Conservation (phyloP, 2,329 filamentous ascomycete genomes). For the Daldinia sp. region DNA sequence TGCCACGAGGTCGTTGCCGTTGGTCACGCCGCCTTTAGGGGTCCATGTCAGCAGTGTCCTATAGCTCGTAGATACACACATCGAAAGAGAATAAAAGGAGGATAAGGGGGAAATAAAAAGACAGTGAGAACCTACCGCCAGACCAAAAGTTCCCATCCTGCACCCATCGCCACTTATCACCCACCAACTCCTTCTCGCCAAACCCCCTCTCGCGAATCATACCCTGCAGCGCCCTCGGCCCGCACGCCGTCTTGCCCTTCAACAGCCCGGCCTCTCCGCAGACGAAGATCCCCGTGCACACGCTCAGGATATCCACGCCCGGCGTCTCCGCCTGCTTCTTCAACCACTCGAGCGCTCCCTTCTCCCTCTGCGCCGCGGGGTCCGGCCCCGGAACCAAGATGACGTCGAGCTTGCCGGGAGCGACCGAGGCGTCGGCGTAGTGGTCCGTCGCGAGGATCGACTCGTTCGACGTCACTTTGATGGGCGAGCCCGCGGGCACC, state of each 20-base stretch:
- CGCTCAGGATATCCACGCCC: conserved; percentile 62
- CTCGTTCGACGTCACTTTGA: conserved; percentile 58
- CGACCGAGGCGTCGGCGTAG: conserved; percentile 59
- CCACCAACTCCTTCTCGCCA: conserved; percentile 56
- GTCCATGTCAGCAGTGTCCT: too few relatives aligned
- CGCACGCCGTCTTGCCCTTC: conserved; percentile 60
- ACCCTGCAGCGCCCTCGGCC: conserved; percentile 60
- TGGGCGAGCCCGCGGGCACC: conserved; percentile 51
- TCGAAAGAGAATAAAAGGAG: too few relatives aligned
- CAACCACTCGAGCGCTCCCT: conserved; percentile 58
- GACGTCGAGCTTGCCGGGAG: conserved; percentile 64
- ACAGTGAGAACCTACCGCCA: conserved; percentile 57
- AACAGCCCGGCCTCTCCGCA: conserved; percentile 63
- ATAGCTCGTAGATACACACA: too few relatives aligned
- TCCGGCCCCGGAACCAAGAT: conserved; percentile 65
- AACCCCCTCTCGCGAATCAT: conserved; percentile 55
- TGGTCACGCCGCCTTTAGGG: conserved; percentile 63
- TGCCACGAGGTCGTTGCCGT: conserved; percentile 67
- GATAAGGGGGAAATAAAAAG: too few relatives aligned
- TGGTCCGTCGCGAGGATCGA: conserved; percentile 58
- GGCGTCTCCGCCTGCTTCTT: conserved; percentile 54
- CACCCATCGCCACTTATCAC: conserved; percentile 62
- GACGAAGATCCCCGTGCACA: conserved; percentile 64
- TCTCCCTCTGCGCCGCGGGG: conserved; percentile 52
- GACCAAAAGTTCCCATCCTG: conserved; percentile 68